These are phyloP conservation scores for Schizopora paradoxa DNA, from an alignment of 1,284 basidiomycete species.

Conservation along the genomic window DNA sequence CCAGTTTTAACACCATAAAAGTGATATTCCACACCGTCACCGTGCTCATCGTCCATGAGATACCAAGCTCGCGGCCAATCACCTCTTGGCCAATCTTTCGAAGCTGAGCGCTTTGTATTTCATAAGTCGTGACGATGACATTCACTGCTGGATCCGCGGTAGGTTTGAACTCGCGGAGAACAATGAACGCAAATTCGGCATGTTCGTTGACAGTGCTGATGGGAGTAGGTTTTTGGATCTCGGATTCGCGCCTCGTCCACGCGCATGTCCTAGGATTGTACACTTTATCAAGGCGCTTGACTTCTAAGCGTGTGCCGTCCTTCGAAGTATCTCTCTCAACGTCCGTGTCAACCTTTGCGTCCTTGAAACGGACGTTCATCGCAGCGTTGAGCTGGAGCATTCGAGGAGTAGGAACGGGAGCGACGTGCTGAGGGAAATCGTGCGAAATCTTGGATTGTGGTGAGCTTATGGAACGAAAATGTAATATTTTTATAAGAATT, in stretches of 20 bases:
- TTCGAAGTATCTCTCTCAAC: not conserved
- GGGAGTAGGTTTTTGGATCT: not conserved
- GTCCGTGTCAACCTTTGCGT: not conserved
- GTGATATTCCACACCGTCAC: conserved; percentile 4
- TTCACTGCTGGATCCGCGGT: no score
- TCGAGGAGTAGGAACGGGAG: not conserved
- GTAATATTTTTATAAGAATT: no score
- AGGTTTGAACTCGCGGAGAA: no score
- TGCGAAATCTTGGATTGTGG: not conserved
- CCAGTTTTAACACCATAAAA: no score
- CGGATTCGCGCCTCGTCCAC: not conserved
- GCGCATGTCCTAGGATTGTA: not conserved
- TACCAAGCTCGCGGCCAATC: conserved; percentile 2
- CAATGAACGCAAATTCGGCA: not conserved
- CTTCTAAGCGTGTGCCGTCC: conserved; percentile 5
- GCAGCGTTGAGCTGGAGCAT: not conserved
- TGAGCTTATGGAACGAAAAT: not conserved
- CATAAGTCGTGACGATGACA: conserved; percentile 1
- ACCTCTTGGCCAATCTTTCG: not conserved
- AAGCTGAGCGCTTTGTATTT: conserved; percentile 4
- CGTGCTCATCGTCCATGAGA: conserved; percentile 7
- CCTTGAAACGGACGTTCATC: not conserved
- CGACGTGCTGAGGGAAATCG: not conserved
- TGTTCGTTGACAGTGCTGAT: not conserved
- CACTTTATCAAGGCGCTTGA: conserved; percentile 5